phyloP scores from a whole-genome alignment of 1,139 yeast genomes.

The Zygoascus sp. region DNA sequence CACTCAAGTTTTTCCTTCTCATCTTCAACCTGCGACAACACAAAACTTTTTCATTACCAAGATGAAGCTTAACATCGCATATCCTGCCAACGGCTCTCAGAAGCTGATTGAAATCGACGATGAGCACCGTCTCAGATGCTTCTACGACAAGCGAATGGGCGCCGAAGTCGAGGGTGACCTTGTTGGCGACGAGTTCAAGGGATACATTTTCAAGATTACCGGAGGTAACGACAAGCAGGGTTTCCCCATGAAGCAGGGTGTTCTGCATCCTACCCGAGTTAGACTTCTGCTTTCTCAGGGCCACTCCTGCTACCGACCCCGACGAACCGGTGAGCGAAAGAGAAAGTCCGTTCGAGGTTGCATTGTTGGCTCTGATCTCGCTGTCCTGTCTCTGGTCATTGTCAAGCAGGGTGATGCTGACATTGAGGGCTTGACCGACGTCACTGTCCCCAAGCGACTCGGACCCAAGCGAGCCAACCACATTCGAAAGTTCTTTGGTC shows the following conservation, averaged over 20 bases:
- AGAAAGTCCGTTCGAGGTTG: constrained; percentile 99
- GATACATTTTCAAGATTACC: constrained; percentile 96
- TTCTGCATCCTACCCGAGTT: constrained; percentile 99
- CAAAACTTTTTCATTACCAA: constrained; percentile 5
- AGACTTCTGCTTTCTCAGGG: constrained; percentile 91
- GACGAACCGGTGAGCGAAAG: constrained; percentile 99
- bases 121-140: constrained; percentile 97
- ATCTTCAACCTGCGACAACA: constrained; percentile 6
- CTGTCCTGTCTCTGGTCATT: constrained; percentile 88
- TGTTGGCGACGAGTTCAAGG: constrained; percentile 98
- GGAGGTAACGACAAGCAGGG: constrained; percentile 99
- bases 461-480: constrained; percentile 99
- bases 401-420: constrained; percentile 97
- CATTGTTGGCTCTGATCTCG: constrained; percentile 95
- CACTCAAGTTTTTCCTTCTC: constrained; percentile 10
- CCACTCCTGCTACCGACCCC: constrained; percentile 99
- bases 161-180: constrained; percentile 99
- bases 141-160: constrained; percentile 99
- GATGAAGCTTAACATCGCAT: constrained; percentile 89
- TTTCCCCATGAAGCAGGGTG: constrained; percentile 99
- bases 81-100: constrained; percentile 99
- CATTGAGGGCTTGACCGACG: constrained; percentile 92
- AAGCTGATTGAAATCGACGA: constrained; percentile 96
- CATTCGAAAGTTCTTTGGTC: constrained; percentile 99
- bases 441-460: constrained; percentile 95